phyloP scores from a whole-genome alignment of 1,139 yeast species.

The Schizosaccharomyces versatilis region DNA sequence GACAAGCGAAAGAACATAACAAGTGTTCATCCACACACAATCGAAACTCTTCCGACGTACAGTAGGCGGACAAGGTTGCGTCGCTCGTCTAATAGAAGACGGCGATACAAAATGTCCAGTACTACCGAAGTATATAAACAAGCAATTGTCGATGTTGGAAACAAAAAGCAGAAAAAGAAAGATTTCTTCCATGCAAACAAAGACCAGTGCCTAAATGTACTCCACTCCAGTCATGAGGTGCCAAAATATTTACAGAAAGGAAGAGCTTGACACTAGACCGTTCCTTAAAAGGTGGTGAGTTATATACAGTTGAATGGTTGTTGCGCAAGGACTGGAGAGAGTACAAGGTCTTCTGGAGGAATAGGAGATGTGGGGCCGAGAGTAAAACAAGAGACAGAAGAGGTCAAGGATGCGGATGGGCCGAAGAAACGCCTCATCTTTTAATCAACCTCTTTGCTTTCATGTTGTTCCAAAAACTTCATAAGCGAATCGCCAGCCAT shows the following conservation, averaged over 20 bases:
- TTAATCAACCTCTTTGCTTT: neutral
- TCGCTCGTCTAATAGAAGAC: too few species aligned
- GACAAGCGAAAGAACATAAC: too few species aligned
- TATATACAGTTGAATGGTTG: neutral
- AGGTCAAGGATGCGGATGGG: neutral
- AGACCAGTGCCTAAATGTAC: too few species aligned
- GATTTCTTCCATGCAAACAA: neutral
- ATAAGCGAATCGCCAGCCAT: slow-evolving; percentile 1
- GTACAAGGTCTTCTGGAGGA: neutral
- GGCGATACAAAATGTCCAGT: too few species aligned
- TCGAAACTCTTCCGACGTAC: neutral
- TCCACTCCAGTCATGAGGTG: too few species aligned
- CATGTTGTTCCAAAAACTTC: neutral
- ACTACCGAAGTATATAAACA: neutral
- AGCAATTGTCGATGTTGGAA: neutral
- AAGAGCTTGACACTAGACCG: too few species aligned
- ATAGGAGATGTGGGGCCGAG: neutral
- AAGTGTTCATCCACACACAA: neutral
- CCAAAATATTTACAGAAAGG: too few species aligned
- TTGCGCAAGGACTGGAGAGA: neutral
- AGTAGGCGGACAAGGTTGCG: neutral
- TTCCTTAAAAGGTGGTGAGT: too few species aligned
- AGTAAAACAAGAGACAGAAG: neutral
- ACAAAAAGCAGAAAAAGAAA: neutral
- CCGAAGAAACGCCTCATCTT: neutral